phyloP scores from a whole-genome alignment of 2,329 filamentous ascomycete genomes.

The Colletotrichum horii region DNA sequence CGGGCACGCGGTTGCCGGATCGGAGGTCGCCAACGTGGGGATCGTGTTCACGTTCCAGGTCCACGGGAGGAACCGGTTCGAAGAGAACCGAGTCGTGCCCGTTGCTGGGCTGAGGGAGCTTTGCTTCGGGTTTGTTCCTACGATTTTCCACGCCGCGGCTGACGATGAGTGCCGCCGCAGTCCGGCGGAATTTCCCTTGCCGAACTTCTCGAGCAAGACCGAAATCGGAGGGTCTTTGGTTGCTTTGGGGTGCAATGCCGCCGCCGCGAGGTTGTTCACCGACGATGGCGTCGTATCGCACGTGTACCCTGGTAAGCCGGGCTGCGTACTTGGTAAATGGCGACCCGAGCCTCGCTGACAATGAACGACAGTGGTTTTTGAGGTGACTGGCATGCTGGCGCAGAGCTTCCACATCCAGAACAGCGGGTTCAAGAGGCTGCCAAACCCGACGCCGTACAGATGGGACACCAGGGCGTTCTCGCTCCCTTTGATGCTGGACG shows the following conservation, averaged over 20 bases:
- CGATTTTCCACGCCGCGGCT: slow-evolving; percentile 38
- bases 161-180: neutral
- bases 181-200: too few species aligned
- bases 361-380: slow-evolving; percentile 52
- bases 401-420: slow-evolving; percentile 49
- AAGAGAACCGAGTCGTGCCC: slow-evolving; percentile 55
- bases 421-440: slow-evolving; percentile 56
- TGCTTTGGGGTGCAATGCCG: too few species aligned
- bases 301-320: neutral
- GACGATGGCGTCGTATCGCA: neutral
- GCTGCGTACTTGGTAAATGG: neutral
- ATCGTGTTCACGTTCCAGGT: slow-evolving; percentile 58
- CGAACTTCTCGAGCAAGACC: too few species aligned
- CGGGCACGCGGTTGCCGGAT: slow-evolving; percentile 53
- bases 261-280: too few species aligned
- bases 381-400: slow-evolving; percentile 61
- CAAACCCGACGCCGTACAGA: slow-evolving; percentile 57
- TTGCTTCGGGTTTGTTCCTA: slow-evolving; percentile 60
- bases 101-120: slow-evolving; percentile 57
- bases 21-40: slow-evolving; percentile 52
- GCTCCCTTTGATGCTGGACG: neutral
- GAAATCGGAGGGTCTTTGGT: too few species aligned
- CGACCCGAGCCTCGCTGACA: neutral
- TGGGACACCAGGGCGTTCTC: slow-evolving; percentile 51
- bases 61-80: slow-evolving; percentile 51